Evolutionary conservation across 78 protist genomes (phyloP), one percentile per base, ranked within the genome.

Genomic region (Acrasis kona): DNA sequence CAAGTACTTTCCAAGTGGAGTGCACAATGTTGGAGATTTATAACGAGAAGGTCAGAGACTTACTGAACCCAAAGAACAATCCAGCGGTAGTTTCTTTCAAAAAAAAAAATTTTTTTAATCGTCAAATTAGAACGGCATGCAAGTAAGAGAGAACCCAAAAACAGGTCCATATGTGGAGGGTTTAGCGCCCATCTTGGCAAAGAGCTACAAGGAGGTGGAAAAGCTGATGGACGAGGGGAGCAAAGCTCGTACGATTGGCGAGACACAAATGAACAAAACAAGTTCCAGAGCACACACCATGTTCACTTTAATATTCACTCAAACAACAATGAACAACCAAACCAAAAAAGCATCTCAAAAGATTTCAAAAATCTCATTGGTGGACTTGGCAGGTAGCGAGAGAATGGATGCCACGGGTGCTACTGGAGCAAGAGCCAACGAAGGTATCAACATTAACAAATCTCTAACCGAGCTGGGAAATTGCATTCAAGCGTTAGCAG

Each of bases 161-260:
- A 81, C 79, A 9, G 95, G 95, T 5, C 89, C 89, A 29, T 87
- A 84, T n/a, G 95, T 90, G 2, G 95, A 86, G 37, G 87, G 77
- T 39, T 77, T 90, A 10, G 83, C 83, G 71, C 76, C 61, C 70
- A 10, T 65, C 41, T 36, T 35, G 12, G 82, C 74, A 8, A 30
- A 4, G 12, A 29, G 64, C 12, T 76, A 69, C 82, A 39, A 1
- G 12, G 77, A 86, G 1, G 40, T 86, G 30, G 50, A 28, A 50
- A 37, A 2, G 7, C 64, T 7, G 76, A 77, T 82, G 76, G 83
- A 81, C 5, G 19, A n/a, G 35, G 90, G 90, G 68, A 84, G 78
- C n/a, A 37, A 70, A 40, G 78, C 84, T 34, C 83, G 93, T 0
- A 83, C 81, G 4, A 76, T 87, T n/a, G 91, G 87, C 1, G 34